phyloP scores from a whole-genome alignment of 345 rosid genomes.

The Orychophragmus violaceus region DNA sequence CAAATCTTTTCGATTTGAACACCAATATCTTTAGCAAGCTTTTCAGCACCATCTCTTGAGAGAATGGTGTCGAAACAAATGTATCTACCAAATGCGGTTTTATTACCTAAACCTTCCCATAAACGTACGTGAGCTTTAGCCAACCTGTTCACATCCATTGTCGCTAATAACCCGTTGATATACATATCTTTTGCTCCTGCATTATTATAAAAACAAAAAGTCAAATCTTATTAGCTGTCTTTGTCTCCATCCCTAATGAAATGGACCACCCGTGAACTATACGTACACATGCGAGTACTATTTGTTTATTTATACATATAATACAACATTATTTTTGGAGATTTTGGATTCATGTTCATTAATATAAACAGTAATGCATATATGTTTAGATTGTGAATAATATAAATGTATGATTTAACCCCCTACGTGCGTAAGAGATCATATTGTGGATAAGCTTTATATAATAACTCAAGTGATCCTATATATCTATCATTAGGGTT shows the following conservation, averaged over 20 bases:
- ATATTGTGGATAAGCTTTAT: not conserved
- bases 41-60: conserved; percentile 36
- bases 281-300: not conserved
- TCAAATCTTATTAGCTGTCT: conserved; percentile 14
- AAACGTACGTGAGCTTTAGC: conserved; percentile 64
- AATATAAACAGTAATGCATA: not conserved
- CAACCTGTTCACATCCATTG: conserved; percentile 49
- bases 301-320: not conserved
- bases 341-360: not conserved
- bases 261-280: conserved; percentile 23
- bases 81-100: conserved; percentile 59
- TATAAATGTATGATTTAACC: not conserved
- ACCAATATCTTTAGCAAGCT: conserved; percentile 45
- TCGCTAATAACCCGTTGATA: conserved; percentile 48
- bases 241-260: conserved; percentile 5
- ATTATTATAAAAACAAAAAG: not conserved
- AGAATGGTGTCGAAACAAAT: conserved; percentile 62
- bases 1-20: conserved; percentile 46
- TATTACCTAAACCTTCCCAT: conserved; percentile 48
- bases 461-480: not conserved
- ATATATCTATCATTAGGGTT: not conserved
- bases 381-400: not conserved
- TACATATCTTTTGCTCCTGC: conserved; percentile 48
- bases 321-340: not conserved
- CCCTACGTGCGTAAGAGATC: not conserved